Evolutionary conservation across 1,139 yeast species (phyloP), one percentile per base, ranked within the genome.

Genomic region (Protomyces pachydermus): DNA sequence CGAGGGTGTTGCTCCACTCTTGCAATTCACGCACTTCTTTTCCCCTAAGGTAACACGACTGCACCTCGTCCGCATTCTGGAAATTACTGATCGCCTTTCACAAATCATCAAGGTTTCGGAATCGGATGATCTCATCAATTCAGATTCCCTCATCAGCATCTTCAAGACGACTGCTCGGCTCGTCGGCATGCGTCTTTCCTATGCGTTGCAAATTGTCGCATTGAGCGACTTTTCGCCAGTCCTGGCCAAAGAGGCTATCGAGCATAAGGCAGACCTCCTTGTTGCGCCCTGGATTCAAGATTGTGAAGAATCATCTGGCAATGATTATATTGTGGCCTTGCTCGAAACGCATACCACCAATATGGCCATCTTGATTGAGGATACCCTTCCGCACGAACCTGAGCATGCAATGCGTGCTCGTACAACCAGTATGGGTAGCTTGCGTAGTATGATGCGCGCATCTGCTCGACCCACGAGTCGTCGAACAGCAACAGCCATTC

Each of bases 61-160:
- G 23, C 67, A 65, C 18, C 57, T 63, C 5, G 39, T 66, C 28
- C 55, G 65, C 20, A 32, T 66, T 18, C 16, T 56, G 56, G 67
- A 66, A 38, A 39, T 66, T 42, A 66, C 68, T 10, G 67, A 66
- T 37, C 67, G 68, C 4, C 52, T 54, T 20, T 66, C 68, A 6
- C 56, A 60, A 16, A 50, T 65, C 23, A 66, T 66, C 58, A 61
- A 56, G 52, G 67, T 60, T 9, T 65, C 67, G 2, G 68, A 66
- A 50, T 60, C 65, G 23, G 64, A 58, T 12, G 65, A 65, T 23
- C 42, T 54, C 37, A 25, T 50, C 23, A 56, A 54, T 34, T 60
- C 51, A 9, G 68, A 66, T 50, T 65, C 68, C 14, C 23, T 65
- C 18, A 52, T 66, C 38, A 46, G 61, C 35, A 54, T 65, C 20